Evolutionary conservation across 2,329 filamentous ascomycete genomes (phyloP).

Genomic region (Botrytis tulipae): DNA sequence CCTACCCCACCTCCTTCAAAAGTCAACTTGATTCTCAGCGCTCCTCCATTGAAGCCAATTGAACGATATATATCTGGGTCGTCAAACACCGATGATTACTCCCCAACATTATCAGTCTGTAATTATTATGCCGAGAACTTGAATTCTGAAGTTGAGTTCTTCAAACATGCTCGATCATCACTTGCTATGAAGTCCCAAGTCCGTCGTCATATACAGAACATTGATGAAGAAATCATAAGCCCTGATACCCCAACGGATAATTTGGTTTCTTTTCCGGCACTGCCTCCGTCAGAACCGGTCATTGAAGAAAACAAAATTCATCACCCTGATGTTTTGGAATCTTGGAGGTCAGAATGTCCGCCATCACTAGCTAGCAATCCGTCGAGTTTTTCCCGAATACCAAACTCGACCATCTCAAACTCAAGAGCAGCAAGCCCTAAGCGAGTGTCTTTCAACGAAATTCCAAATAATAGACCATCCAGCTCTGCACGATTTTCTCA

Average conservation of each 20-base stretch:
- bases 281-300: neutral
- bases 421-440: neutral
- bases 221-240: slow-evolving; percentile 12
- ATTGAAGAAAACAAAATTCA: neutral
- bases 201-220: slow-evolving; percentile 25
- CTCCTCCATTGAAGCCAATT: slow-evolving; percentile 18
- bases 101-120: slow-evolving; percentile 29
- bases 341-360: neutral
- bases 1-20: slow-evolving; percentile 26
- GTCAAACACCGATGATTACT: slow-evolving; percentile 19
- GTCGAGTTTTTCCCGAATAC: neutral
- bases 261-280: slow-evolving; percentile 7
- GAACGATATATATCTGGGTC: slow-evolving; percentile 9
- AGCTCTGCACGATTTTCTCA: neutral
- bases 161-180: slow-evolving; percentile 19
- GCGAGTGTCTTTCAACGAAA: neutral
- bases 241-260: slow-evolving; percentile 13
- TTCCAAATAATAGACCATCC: too few relatives aligned
- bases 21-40: slow-evolving; percentile 27
- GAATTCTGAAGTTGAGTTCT: slow-evolving; percentile 30
- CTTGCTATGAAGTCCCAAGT: slow-evolving; percentile 23
- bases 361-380: neutral
- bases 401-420: neutral
- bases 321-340: neutral
- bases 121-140: slow-evolving; percentile 29